Evolutionary conservation across 805 yeast species (phyloP).

Genomic region (Sugiyamaella marilandica): DNA sequence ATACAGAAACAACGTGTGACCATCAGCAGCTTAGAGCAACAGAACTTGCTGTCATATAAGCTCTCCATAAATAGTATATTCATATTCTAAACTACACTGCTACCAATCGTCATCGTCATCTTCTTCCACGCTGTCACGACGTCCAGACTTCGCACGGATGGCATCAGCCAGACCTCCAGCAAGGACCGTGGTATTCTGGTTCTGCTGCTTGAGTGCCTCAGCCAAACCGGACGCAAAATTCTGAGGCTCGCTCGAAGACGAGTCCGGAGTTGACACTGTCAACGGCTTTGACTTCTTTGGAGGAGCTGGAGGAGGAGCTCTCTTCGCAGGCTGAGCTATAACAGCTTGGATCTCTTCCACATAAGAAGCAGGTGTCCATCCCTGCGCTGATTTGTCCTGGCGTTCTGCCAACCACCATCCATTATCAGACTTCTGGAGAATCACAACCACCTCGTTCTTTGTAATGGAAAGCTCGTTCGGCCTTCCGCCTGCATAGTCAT

Average conservation of each 20-base stretch:
- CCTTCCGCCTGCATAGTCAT: slow-evolving; percentile 85
- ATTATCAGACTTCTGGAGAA: slow-evolving; percentile 67
- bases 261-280: slow-evolving; percentile 18
- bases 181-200: slow-evolving; percentile 53
- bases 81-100: background rate
- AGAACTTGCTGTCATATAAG: too few species aligned
- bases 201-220: slow-evolving; percentile 60
- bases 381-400: slow-evolving; percentile 71
- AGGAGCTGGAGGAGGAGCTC: slow-evolving; percentile 29
- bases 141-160: slow-evolving; percentile 62
- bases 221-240: slow-evolving; percentile 55
- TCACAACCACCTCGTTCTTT: slow-evolving; percentile 70
- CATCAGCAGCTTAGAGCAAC: too few species aligned
- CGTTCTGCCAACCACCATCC: slow-evolving; percentile 94
- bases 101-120: slow-evolving; percentile 36
- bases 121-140: slow-evolving; percentile 62
- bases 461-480: slow-evolving; percentile 75
- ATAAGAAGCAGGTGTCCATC: slow-evolving; percentile 98
- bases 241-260: slow-evolving; percentile 24
- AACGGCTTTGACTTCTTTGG: slow-evolving; percentile 21
- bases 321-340: slow-evolving; percentile 19
- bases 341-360: slow-evolving; percentile 40
- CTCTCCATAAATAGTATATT: background rate
- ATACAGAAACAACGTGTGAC: too few species aligned
- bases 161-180: slow-evolving; percentile 92